phyloP scores from a whole-genome alignment of 225 moss, liverwort and hornwort genomes.

The Antitrichia curtipendula region DNA sequence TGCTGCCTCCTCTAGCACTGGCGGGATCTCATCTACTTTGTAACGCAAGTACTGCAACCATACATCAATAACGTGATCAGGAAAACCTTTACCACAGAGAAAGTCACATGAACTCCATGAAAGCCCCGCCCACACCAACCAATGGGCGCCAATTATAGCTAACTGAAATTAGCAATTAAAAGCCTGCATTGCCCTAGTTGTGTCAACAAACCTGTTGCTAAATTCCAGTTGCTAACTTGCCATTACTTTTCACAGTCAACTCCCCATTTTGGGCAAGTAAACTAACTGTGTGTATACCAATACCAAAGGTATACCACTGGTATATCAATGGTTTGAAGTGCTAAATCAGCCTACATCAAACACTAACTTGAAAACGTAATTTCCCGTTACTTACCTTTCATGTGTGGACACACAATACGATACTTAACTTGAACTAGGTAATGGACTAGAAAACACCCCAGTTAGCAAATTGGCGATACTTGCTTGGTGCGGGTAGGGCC shows the following conservation, averaged over 20 bases:
- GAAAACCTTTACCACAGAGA: not conserved
- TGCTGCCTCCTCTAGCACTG: slow-evolving; percentile 26
- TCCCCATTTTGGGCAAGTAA: not conserved
- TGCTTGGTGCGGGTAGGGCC: not conserved
- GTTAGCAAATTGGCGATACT: not conserved
- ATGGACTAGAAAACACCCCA: too few relatives aligned
- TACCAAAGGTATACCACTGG: not conserved
- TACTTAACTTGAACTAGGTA: not conserved
- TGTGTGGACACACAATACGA: not conserved
- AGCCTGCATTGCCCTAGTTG: not conserved
- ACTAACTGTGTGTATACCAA: not conserved
- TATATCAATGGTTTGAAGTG: not conserved
- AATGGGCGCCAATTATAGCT: not conserved
- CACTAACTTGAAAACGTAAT: not conserved
- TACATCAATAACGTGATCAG: not conserved
- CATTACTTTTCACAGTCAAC: not conserved
- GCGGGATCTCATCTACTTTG: slow-evolving; percentile 56
- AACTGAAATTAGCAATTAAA: not conserved
- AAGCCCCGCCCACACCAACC: not conserved
- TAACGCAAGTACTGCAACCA: slow-evolving; percentile 43
- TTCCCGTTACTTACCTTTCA: not conserved
- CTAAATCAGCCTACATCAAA: not conserved
- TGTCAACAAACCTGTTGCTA: not conserved
- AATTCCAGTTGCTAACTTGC: not conserved
- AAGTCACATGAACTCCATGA: not conserved